Conservation (phyloP, 306 rosid species). For the Phaseolus lunatus region DNA sequence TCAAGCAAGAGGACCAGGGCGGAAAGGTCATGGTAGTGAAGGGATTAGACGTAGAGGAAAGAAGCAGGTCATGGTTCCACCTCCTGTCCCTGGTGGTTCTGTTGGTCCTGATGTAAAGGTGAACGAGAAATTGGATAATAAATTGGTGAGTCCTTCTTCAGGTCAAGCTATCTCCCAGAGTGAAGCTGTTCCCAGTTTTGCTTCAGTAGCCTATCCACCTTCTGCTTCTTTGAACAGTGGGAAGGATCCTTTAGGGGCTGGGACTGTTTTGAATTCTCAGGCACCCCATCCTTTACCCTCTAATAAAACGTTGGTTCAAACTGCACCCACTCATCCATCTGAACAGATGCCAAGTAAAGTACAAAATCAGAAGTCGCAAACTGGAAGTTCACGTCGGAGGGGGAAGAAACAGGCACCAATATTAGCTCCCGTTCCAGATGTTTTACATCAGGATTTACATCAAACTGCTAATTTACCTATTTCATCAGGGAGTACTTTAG, state of each 20-base stretch:
- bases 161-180: conserved; percentile 54
- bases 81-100: conserved; percentile 55
- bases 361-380: conserved; percentile 64
- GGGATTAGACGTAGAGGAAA: conserved; percentile 81
- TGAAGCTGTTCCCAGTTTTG: conserved; percentile 50
- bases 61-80: conserved; percentile 60
- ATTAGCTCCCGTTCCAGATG: conserved; percentile 53
- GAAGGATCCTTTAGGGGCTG: conserved; percentile 51
- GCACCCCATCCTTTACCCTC: conserved; percentile 54
- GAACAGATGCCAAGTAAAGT: conserved; percentile 59
- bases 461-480: conserved; percentile 50
- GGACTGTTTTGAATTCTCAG: conserved; percentile 57
- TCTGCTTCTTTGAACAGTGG: conserved; percentile 57
- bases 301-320: conserved; percentile 55
- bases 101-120: conserved; percentile 62
- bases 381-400: conserved; percentile 76
- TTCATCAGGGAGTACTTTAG: conserved; percentile 51
- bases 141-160: conserved; percentile 49
- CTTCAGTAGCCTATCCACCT: conserved; percentile 53
- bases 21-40: conserved; percentile 68
- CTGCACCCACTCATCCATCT: conserved; percentile 55
- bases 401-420: conserved; percentile 72
- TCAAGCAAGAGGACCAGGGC: conserved; percentile 73
- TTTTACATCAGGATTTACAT: conserved; percentile 52
- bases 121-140: conserved; percentile 59